These are phyloP conservation scores for Lyophyllum decastes DNA, from an alignment of 768 basidiomycete genomes.

Conservation along the genomic window DNA sequence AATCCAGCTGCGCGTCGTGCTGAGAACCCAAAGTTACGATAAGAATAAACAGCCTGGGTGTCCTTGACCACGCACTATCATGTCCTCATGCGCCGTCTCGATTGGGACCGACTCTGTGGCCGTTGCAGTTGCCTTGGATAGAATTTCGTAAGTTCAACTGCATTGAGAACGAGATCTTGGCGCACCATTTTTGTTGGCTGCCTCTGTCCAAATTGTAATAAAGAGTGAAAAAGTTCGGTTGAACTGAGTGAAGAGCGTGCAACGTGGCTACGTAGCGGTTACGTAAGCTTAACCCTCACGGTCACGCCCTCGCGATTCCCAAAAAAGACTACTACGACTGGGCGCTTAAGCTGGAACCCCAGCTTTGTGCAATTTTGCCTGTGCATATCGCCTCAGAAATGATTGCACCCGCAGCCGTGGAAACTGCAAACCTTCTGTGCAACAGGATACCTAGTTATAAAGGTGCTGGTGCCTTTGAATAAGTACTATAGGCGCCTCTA, in stretches of 20 bases:
- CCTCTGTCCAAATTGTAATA: neutral
- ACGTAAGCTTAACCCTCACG: neutral
- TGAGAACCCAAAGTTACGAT: slow-evolving; percentile 28
- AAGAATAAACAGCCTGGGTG: neutral
- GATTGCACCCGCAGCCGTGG: neutral
- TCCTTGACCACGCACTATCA: slow-evolving; percentile 73
- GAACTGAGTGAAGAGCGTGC: neutral
- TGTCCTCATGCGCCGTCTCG: slow-evolving; percentile 97
- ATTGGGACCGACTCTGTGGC: slow-evolving; percentile 77
- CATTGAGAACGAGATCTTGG: neutral
- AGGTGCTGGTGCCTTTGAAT: no score
- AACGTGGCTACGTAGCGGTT: neutral
- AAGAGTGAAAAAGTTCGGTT: neutral
- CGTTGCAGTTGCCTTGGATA: slow-evolving; percentile 46
- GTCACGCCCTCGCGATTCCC: neutral
- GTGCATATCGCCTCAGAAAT: neutral
- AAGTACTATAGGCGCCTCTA: neutral
- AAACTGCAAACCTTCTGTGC: neutral
- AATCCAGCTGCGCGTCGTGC: slow-evolving; percentile 99
- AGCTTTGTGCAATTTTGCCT: no score
- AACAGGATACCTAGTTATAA: neutral
- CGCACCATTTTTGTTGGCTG: slow-evolving; percentile 12
- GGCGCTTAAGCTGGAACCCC: neutral
- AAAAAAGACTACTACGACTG: neutral
- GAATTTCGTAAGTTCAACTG: neutral